These are phyloP conservation scores for Tricholoma hemisulphureum DNA, from an alignment of 768 basidiomycete species.

Conservation along the genomic window DNA sequence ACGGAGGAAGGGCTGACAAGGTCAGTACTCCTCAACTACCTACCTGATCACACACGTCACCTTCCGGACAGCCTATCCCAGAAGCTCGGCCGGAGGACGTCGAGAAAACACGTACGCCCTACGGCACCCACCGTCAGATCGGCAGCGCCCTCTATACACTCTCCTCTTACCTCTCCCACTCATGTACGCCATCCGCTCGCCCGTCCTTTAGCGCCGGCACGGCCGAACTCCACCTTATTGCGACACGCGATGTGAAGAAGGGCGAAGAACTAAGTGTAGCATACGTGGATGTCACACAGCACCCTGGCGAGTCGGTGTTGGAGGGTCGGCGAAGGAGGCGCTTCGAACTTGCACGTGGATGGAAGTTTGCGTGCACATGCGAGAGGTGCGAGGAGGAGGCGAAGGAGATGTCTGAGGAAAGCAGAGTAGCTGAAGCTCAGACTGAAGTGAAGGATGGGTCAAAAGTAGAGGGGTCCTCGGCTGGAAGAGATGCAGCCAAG, in stretches of 20 bases:
- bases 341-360: conserved; percentile 74
- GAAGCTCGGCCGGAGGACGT: conserved; percentile 62
- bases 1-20: conserved; percentile 67
- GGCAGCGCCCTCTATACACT: conserved; percentile 75
- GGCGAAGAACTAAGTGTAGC: conserved; percentile 78
- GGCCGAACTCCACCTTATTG: conserved; percentile 68
- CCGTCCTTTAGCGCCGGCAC: conserved; percentile 67
- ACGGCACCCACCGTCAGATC: conserved; percentile 72
- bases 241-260: conserved; percentile 61
- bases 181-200: conserved; percentile 66
- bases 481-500: conserved; percentile 21
- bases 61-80: conserved; percentile 45
- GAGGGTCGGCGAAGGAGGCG: conserved; percentile 67
- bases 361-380: conserved; percentile 79
- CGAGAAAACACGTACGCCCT: conserved; percentile 74
- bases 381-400: conserved; percentile 60
- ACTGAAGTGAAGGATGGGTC: conserved; percentile 50
- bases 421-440: conserved; percentile 30
- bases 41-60: background rate
- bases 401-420: conserved; percentile 31
- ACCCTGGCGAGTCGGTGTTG: conserved; percentile 46
- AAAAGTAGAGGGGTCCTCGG: conserved; percentile 37
- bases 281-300: conserved; percentile 67
- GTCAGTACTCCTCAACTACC: conserved; percentile 36
- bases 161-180: conserved; percentile 77